These are phyloP conservation scores for Diaporthe citrichinensis DNA, from an alignment of 2,329 filamentous ascomycete species.

Conservation along the genomic window DNA sequence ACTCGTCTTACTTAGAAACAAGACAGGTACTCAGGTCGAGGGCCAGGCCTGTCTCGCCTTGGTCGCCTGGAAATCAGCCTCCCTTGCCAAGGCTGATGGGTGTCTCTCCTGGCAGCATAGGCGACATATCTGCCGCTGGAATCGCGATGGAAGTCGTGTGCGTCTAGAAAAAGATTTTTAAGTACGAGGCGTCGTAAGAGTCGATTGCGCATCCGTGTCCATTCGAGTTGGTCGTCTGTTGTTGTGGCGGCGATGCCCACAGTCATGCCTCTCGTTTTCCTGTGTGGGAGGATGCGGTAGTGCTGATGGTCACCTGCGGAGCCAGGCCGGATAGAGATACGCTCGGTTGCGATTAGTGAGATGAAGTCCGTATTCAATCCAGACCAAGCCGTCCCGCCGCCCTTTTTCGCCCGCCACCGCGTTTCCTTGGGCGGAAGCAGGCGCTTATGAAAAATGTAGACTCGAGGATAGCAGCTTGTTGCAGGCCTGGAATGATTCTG, in stretches of 20 bases:
- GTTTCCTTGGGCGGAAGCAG: neutral
- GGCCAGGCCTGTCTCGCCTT: constrained; percentile 5
- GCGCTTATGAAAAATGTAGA: neutral
- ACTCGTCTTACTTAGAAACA: neutral
- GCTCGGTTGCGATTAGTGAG: constrained; percentile 7
- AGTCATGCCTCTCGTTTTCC: neutral
- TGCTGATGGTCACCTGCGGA: constrained; percentile 21
- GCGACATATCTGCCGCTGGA: neutral
- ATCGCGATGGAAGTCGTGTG: neutral
- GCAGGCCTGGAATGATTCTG: neutral
- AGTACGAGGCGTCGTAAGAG: neutral
- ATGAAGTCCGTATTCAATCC: constrained; percentile 12
- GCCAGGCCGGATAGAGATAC: constrained; percentile 2
- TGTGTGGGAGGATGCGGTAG: constrained; percentile 17
- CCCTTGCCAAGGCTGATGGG: constrained; percentile 15
- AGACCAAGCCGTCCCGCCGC: neutral
- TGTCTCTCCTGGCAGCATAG: neutral
- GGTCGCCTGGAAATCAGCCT: neutral
- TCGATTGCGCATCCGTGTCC: no score
- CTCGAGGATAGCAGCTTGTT: neutral
- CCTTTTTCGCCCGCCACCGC: constrained; percentile 2
- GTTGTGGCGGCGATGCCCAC: neutral
- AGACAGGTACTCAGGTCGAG: neutral
- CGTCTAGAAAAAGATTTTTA: no score
- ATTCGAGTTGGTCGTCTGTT: neutral